Base-by-base conservation (phyloP, 2,329 filamentous ascomycete species). In the Nothopassalora personata region DNA sequence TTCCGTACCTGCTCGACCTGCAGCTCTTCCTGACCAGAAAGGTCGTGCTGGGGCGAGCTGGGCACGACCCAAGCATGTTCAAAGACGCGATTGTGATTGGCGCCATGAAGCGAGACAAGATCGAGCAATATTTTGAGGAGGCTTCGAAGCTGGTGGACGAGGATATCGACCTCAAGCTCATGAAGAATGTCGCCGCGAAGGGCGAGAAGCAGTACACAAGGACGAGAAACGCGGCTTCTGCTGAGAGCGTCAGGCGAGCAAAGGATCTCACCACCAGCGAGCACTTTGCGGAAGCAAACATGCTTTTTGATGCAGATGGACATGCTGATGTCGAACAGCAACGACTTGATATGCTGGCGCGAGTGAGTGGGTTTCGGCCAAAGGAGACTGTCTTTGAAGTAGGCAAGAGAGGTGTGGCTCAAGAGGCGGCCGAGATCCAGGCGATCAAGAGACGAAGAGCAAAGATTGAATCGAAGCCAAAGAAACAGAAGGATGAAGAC, bases 331-430 rank as follows among this genome's bases (percentile, higher is more conserved):
- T 83, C 30, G 89, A 93, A 69, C 82, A 85, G 60, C 86, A 90
- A 52, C 84, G 92, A 33, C 86, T 91, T 52, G 86, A 88, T 53
- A 96, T 99, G 90, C 79, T 99, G 31, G 90, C 91, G 33, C 85
- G 87, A 59, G 90, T 99, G 58, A 92, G 90, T 68, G 88, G 88
- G 1, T 99, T 94, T 77, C 85, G 90, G 67, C 94, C 95, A 0
- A 81, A 87, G 47, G 94, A 99, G 75, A 97, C 93, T 0, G 90
- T 99, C n/a, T 99, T 99, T 67, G 94, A 99, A 74, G 87, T 97
- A 63, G 89, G 89, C 6, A 85, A 87, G 66, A 83, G 86, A 61
- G 88, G 86, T 43, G 87, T 89, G 64, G 80, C 75, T 2, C 80
- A 79, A 1, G 86, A 88, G 70, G 87, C 88, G 6, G 88, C 87